A percentile compares a stretch with the other conserved stretches of the same genome.
Conservation (phyloP, 1,284 basidiomycete species). For the Grifola frondosa region DNA sequence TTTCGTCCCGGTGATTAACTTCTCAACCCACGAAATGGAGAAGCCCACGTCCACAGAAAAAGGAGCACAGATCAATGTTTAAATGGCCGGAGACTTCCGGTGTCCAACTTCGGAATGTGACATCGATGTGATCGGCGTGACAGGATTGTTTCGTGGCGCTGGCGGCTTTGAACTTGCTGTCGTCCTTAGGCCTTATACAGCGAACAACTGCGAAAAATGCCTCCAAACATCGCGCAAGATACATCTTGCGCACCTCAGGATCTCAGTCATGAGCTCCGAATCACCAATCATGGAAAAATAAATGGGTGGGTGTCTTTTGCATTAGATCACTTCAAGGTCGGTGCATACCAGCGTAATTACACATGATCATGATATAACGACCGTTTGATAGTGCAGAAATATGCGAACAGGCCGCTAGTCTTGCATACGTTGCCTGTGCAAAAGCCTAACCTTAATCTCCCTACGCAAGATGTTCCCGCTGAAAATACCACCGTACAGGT, state of each 20-base stretch:
- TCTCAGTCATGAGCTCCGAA: constrained; percentile 48
- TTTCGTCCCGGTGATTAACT: too few relatives aligned
- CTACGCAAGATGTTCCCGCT: background rate
- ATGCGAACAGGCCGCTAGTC: constrained; percentile 54
- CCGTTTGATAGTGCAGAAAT: constrained; percentile 42
- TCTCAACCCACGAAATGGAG: too few relatives aligned
- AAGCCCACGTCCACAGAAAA: too few relatives aligned
- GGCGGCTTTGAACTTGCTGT: too few relatives aligned
- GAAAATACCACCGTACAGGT: background rate
- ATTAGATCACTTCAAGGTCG: constrained; percentile 60
- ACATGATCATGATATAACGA: background rate
- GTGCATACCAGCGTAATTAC: constrained; percentile 13
- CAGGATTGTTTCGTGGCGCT: too few relatives aligned
- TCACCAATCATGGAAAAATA: constrained; percentile 67
- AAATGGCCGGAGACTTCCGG: too few relatives aligned
- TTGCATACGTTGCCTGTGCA: constrained; percentile 65
- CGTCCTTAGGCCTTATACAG: too few relatives aligned
- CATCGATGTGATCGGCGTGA: too few relatives aligned
- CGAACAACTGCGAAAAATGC: too few relatives aligned
- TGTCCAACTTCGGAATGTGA: too few relatives aligned
- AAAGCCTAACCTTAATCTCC: constrained; percentile 8
- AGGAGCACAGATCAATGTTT: too few relatives aligned
- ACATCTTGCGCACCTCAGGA: background rate
- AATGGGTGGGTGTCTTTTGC: constrained; percentile 61
- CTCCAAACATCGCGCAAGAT: too few relatives aligned